Conservation (phyloP, 495 filamentous ascomycete species). For the Penicillium flavigenum region DNA sequence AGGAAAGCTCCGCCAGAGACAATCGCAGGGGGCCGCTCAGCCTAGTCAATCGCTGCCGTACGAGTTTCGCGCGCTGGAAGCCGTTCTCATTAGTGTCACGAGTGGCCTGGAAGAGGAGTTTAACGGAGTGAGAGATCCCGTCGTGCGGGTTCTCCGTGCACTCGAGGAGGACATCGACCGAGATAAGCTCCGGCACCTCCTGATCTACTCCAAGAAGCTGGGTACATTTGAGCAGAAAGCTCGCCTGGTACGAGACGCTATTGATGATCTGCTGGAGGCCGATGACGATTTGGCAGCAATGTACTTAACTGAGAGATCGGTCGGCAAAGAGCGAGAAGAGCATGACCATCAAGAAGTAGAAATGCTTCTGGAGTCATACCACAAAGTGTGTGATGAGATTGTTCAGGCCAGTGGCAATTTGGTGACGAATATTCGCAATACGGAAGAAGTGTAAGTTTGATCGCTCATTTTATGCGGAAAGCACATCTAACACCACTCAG, state of each 20-base stretch:
- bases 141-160: constrained; percentile 81
- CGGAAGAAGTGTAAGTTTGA: constrained; percentile 85
- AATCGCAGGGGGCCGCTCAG: constrained; percentile 39
- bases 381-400: constrained; percentile 97
- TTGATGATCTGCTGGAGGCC: constrained; percentile 95
- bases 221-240: constrained; percentile 98
- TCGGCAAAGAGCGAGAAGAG: constrained; percentile 70
- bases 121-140: constrained; percentile 85
- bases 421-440: constrained; percentile 94
- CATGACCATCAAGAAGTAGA: constrained; percentile 96
- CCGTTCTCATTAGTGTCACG: constrained; percentile 64
- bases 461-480: not conserved
- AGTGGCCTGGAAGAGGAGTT: constrained; percentile 89
- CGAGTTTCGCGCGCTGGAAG: constrained; percentile 60
- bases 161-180: constrained; percentile 96
- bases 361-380: constrained; percentile 93
- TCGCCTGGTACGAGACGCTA: constrained; percentile 87
- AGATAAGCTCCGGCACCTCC: constrained; percentile 83
- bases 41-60: constrained; percentile 57
- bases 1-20: constrained; percentile 60
- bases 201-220: constrained; percentile 91
- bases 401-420: constrained; percentile 91
- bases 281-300: constrained; percentile 94
- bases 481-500: constrained; percentile 42
- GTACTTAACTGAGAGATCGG: constrained; percentile 86